Evolutionary conservation across 2,329 filamentous ascomycete species (phyloP), one percentile per base, ranked within the genome.

Genomic region (Fusarium oligoseptatum): DNA sequence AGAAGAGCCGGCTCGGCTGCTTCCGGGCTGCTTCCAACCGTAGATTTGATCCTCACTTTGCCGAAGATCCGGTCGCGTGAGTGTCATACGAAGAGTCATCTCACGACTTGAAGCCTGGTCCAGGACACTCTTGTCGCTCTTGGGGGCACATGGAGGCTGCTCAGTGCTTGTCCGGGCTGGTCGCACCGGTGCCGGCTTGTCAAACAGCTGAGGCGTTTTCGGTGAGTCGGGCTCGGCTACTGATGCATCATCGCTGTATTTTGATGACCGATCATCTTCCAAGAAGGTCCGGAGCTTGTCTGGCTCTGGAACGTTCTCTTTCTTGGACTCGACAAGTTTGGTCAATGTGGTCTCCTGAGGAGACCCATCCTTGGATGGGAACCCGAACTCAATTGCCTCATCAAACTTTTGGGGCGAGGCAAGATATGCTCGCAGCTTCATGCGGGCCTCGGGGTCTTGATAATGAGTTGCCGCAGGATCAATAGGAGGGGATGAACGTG

Each of bases 81-180:
- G 88, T 0, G 96, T 98, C 95, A 98, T 97, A 58, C 95, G 94
- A 58, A 98, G 85, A 3, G 97, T 98, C 95, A 98, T 98, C 82
- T 98, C 95, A 37, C 95, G 80, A 65, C 90, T 92, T 37, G 88
- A 87, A 0, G 88, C 85, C 3, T 89, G 84, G 6, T 86, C 87
- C 57, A 90, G 88, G 12, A 85, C 83, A 76, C 88, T 45, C 36
- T 71, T 88, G 67, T 86, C 85, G 41, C 78, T 75, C 70, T 83
- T 84, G 67, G 77, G 71, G 39, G 77, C 71, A 36, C 79, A 36
- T 32, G 64, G 41, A 6, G 77, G 73, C 22, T 79, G 76, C 36
- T 81, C 81, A 10, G 79, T 76, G 22, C 74, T 78, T 24, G 66
- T 77, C 17, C 79, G 76, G 14, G 80, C 62, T 2, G 81, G 79